Base-by-base conservation (phyloP, 305 asterid species). In the Nicotiana rustica region DNA sequence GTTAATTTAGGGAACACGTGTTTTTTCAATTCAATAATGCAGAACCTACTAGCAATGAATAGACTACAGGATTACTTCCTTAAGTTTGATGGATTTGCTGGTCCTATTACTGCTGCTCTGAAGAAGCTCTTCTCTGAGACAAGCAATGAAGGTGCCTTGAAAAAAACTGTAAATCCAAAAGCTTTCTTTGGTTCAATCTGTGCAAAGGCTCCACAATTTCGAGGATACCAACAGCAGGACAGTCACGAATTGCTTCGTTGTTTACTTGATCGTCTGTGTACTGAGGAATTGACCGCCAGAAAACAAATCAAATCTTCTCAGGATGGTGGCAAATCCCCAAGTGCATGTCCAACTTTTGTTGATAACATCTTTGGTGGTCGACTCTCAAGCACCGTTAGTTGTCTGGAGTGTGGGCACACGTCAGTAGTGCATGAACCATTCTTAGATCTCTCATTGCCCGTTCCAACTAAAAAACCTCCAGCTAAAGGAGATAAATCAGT, bases 1-100 rank as follows among this genome's bases (percentile, higher is more conserved):
- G 81, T 90, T 84, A 96, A 96, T 92, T 85, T 96, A 89, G 99
- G 99, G 85, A 93, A 96, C 85, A 92, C 99, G 1, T 96, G 99
- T 88, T 96, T 96, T 91, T 94, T 96, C 75, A 96, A 96, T 89
- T 94, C 98, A 2, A 82, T 93, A 67, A 83, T 92, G 92, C 98
- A 96, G 89, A 94, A 91, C 88, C 84, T 96, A 82, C 85, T 96
- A 52, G 97, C 98, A 66, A 77, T 96, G 62, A 83, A 86, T 67
- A 85, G 80, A 81, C 81, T 96, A 67, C 85, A 95, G 73, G 95
- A 92, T 31, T 85, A 89, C 85, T 90, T 89, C 83, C 65, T 84
- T 71, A 88, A 89, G 67, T 80, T 90, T 85, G 96, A 91, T 38
- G 97, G 87, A 56, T 91, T 92, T 79, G 82, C 89, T 81, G 99